Conservation (phyloP, 2,329 filamentous ascomycete genomes). For the Colletotrichum lini region DNA sequence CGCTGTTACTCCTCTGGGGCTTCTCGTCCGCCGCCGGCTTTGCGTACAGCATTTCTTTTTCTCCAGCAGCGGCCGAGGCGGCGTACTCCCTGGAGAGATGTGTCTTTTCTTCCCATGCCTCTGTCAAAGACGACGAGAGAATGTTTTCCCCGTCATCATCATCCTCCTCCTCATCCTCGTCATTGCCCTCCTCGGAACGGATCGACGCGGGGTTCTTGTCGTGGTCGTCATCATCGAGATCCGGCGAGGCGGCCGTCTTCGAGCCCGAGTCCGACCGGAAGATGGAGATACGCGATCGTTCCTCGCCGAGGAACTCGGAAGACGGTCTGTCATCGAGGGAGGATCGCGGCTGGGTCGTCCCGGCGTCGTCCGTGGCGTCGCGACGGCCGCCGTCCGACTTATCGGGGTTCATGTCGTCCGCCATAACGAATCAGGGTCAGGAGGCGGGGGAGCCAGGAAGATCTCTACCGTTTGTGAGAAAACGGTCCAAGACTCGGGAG, state of each 20-base stretch:
- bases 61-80: background rate
- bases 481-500: too few species aligned
- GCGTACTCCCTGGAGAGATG: slow-evolving; percentile 2
- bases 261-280: slow-evolving; percentile 10
- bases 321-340: slow-evolving; percentile 18
- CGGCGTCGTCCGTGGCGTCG: background rate
- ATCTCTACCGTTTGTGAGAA: background rate
- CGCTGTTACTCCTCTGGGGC: background rate
- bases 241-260: background rate
- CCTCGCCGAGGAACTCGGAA: slow-evolving; percentile 30
- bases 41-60: background rate
- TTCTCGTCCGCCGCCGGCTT: slow-evolving; percentile 5
- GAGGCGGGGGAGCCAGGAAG: too few species aligned
- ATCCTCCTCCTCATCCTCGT: background rate
- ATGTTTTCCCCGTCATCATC: slow-evolving; percentile 14
- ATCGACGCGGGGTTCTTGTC: background rate
- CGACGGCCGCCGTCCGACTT: background rate
- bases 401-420: background rate
- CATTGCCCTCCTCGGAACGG: background rate
- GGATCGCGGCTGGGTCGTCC: background rate
- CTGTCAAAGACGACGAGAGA: slow-evolving; percentile 17
- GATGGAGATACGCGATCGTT: slow-evolving; percentile 26
- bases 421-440: background rate
- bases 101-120: slow-evolving; percentile 26
- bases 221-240: slow-evolving; percentile 14